These are phyloP conservation scores for Trichoderma pleuroti DNA, from an alignment of 2,329 filamentous ascomycete species.

Conservation along the genomic window DNA sequence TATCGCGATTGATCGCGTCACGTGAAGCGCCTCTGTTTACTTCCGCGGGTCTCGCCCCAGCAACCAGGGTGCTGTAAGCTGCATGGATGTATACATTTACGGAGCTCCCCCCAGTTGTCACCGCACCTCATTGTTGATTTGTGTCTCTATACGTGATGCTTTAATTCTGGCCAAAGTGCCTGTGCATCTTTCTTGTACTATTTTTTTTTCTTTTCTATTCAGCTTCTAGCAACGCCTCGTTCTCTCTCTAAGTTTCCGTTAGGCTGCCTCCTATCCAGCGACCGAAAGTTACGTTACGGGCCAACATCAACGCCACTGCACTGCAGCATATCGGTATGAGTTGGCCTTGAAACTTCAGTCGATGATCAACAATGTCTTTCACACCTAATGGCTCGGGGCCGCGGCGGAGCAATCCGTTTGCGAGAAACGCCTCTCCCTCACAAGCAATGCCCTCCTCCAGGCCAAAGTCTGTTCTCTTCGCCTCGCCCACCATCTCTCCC, in stretches of 20 bases:
- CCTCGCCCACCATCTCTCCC: slow-evolving; percentile 32
- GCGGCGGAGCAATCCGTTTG: slow-evolving; percentile 78
- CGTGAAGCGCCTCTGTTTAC: slow-evolving; percentile 19
- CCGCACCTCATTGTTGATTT: slow-evolving; percentile 23
- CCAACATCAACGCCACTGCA: slow-evolving; percentile 2
- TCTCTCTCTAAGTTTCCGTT: neutral
- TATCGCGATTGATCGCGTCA: slow-evolving; percentile 11
- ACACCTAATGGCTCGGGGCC: slow-evolving; percentile 47
- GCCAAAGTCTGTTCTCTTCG: slow-evolving; percentile 73
- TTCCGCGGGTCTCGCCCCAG: slow-evolving; percentile 25
- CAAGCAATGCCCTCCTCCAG: slow-evolving; percentile 53
- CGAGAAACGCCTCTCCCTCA: slow-evolving; percentile 65
- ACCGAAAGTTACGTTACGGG: neutral
- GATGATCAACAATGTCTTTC: slow-evolving; percentile 34
- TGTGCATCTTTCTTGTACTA: slow-evolving; percentile 24
- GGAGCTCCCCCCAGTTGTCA: slow-evolving; percentile 18
- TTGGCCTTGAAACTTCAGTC: slow-evolving; percentile 21
- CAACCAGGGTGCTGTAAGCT: slow-evolving; percentile 27
- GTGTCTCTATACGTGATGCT: slow-evolving; percentile 26
- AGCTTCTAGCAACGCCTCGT: neutral
- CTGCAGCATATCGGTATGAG: slow-evolving; percentile 22
- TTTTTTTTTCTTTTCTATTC: slow-evolving; percentile 22
- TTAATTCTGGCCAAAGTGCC: slow-evolving; percentile 25
- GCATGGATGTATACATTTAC: slow-evolving; percentile 20
- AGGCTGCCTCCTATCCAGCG: neutral